Base-by-base conservation (phyloP, 805 yeast genomes). In the Spathaspora boniae region DNA sequence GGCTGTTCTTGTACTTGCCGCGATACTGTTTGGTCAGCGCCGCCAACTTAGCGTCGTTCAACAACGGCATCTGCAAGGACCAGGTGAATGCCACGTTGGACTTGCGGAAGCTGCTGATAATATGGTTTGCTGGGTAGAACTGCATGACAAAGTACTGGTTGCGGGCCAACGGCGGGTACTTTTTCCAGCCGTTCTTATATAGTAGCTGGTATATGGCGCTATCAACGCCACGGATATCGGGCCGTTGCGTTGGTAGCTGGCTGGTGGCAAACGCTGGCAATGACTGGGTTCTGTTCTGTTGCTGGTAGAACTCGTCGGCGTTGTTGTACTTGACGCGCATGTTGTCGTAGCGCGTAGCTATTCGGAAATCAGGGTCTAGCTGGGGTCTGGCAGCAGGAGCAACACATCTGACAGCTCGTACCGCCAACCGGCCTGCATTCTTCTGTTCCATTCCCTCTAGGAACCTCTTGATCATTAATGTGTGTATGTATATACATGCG, bases 191-290 rank as follows among this genome's bases (percentile, higher is more conserved):
- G 31, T 31, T 28, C n/a, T 38, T 31, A 17, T 43, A 38, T 16
- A 45, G 26, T 29, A 44, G 38, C 12, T 19, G 15, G 38, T 49
- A 54, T 1, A 47, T 60, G 0, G 43, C 40, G 3, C 46, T 34
- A 36, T 58, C 65, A 6, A 65, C 45, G 3, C 72, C 72, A 21
- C 46, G 51, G 19, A 66, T 66, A 28, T 66, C 70, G 2, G 58
- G 53, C 6, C 59, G 53, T 3, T 21, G 20, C 12, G 24, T 40
- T 5, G 70, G 70, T 19, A 60, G 52, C 9, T 9, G 26, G 19
- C 36, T 40, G n/a, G 14, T 36, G 15, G 34, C 36, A 35, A 34
- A 30, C 9, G 16, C 31, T 3, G 47, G 50, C 9, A 31, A 38
- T 32, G 18, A 27, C 20, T 14, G 16, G 4, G n/a, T 29, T 5